Percentiles rank a stretch among this genome's conserved stretches.
Evolutionary conservation across 2,329 filamentous ascomycete species (phyloP).

Genomic region (Epichloe brachyelytri): DNA sequence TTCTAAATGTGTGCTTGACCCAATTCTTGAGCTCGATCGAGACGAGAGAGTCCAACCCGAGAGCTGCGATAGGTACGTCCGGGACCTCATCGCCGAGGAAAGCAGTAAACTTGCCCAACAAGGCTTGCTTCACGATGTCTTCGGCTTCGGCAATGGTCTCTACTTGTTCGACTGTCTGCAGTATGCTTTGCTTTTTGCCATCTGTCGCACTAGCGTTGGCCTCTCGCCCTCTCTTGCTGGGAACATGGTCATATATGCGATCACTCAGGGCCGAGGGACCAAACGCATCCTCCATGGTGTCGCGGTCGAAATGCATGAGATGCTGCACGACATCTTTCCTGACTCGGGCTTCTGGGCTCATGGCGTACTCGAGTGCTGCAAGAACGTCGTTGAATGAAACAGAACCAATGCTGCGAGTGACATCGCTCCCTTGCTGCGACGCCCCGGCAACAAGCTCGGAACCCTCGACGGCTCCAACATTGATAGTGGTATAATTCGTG

Average conservation of each 20-base stretch:
- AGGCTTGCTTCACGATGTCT: not conserved
- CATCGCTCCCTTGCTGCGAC: not conserved
- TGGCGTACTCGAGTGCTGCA: slow-evolving; percentile 10
- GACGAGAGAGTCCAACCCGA: slow-evolving; percentile 32
- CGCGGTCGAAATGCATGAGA: not conserved
- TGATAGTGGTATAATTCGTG: not conserved
- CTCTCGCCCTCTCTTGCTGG: not conserved
- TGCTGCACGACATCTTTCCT: not conserved
- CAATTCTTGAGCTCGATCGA: slow-evolving; percentile 38
- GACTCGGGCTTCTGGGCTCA: slow-evolving; percentile 7
- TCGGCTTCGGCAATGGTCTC: not conserved
- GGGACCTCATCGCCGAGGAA: slow-evolving; percentile 6
- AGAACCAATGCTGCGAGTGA: slow-evolving; percentile 21
- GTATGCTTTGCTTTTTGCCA: no score
- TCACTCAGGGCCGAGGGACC: not conserved
- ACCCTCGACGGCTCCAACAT: slow-evolving; percentile 15
- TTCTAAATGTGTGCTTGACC: slow-evolving; percentile 29
- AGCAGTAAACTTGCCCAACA: not conserved
- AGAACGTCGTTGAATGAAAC: slow-evolving; percentile 4
- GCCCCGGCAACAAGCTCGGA: slow-evolving; percentile 6
- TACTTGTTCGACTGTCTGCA: no score
- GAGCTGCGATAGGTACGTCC: slow-evolving; percentile 11
- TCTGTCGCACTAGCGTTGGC: no score
- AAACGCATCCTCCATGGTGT: not conserved
- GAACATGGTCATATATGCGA: not conserved